Conservation (phyloP, 1,284 basidiomycete genomes). For the Ustilago bromivora region DNA sequence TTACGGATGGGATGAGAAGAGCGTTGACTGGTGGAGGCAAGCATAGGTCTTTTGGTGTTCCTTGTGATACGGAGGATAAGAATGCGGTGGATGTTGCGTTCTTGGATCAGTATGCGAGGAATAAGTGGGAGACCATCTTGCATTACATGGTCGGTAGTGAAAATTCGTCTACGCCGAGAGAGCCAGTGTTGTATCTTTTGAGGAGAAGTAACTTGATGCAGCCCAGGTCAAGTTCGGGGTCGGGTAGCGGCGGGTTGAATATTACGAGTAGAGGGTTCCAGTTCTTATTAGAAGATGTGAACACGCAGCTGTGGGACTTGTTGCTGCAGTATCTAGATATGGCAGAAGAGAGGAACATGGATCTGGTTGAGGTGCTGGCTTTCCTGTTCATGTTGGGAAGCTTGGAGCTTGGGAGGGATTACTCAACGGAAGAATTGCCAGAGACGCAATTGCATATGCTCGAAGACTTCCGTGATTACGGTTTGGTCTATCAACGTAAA, state of each 20-base stretch:
- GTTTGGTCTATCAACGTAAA: conserved; percentile 79
- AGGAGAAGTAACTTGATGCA: conserved; percentile 87
- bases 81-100: conserved; percentile 75
- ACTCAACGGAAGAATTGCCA: conserved; percentile 85
- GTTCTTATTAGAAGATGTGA: conserved; percentile 94
- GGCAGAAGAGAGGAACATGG: conserved; percentile 73
- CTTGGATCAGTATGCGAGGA: conserved; percentile 86
- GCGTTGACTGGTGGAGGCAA: conserved; percentile 76
- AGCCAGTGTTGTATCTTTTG: conserved; percentile 85
- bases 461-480: conserved; percentile 92
- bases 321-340: conserved; percentile 81
- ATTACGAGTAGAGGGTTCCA: conserved; percentile 98
- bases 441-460: conserved; percentile 87
- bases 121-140: conserved; percentile 96
- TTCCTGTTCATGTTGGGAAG: conserved; percentile 79
- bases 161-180: conserved; percentile 78
- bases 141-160: conserved; percentile 99
- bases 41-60: conserved; percentile 90
- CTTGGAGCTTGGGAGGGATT: conserved; percentile 71
- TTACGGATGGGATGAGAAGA: conserved; percentile 69
- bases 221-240: conserved; percentile 22
- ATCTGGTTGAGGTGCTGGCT: conserved; percentile 90
- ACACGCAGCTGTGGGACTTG: conserved; percentile 96
- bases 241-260: conserved; percentile 66
- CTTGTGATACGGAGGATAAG: conserved; percentile 73